These are phyloP conservation scores for Jamesozyma jinghongensis DNA, from an alignment of 805 yeast genomes.

Conservation along the genomic window DNA sequence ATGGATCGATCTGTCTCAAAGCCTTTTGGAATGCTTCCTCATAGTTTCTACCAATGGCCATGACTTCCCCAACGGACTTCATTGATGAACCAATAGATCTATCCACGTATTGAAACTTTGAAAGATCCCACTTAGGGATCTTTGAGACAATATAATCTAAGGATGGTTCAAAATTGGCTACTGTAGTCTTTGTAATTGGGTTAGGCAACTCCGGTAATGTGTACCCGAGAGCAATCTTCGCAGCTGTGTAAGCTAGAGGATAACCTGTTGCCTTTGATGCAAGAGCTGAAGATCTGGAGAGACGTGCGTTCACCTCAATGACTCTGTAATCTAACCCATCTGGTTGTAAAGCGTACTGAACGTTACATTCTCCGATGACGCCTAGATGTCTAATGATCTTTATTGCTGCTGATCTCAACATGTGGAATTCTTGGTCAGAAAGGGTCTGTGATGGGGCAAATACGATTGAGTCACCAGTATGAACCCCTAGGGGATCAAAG, in stretches of 20 bases:
- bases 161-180: constrained; percentile 95
- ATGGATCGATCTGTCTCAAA: constrained; percentile 89
- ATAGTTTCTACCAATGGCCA: constrained; percentile 97
- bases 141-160: constrained; percentile 93
- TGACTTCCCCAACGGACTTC: constrained; percentile 99
- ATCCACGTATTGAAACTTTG: constrained; percentile 91
- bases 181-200: constrained; percentile 92
- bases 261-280: constrained; percentile 99
- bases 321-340: constrained; percentile 93
- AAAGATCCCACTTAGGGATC: constrained; percentile 96
- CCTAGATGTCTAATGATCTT: constrained; percentile 96
- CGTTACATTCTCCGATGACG: constrained; percentile 98
- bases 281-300: constrained; percentile 93
- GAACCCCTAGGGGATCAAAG: constrained; percentile 96
- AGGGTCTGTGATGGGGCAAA: constrained; percentile 98
- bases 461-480: constrained; percentile 97
- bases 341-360: constrained; percentile 93
- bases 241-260: constrained; percentile 97
- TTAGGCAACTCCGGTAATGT: constrained; percentile 92
- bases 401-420: constrained; percentile 96
- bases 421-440: constrained; percentile 94
- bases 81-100: constrained; percentile 90
- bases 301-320: constrained; percentile 94
- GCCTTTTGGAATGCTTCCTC: constrained; percentile 98
- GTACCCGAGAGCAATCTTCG: constrained; percentile 90